A percentile compares a stretch with the other conserved stretches of the same genome.
Evolutionary conservation across 2,329 filamentous ascomycete genomes (phyloP).

Genomic region (Delphinella strobiligena): DNA sequence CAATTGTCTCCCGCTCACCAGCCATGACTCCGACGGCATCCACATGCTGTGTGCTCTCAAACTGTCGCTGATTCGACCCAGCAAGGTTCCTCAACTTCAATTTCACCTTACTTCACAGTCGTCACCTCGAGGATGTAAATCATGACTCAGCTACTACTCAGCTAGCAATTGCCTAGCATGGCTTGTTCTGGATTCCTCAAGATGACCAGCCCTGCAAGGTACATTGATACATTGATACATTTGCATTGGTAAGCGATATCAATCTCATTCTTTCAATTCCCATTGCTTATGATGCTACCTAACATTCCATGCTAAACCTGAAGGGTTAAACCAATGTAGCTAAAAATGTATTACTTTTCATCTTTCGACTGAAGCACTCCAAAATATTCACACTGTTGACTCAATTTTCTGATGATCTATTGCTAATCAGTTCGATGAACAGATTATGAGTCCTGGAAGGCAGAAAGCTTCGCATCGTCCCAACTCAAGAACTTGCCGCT

Average conservation of each 20-base stretch:
- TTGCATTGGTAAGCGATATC: background rate
- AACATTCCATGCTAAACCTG: constrained; percentile 71
- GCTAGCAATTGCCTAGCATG: too few species aligned
- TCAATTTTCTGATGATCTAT: too few species aligned
- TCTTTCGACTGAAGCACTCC: constrained; percentile 59
- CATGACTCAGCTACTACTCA: background rate
- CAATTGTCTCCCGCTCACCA: too few species aligned
- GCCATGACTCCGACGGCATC: too few species aligned
- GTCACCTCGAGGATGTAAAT: background rate
- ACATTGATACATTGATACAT: too few species aligned
- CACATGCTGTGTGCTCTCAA: too few species aligned
- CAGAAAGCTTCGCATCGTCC: constrained; percentile 40
- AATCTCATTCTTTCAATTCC: background rate
- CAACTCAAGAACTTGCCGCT: constrained; percentile 63
- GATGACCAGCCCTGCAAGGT: too few species aligned
- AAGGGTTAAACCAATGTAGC: constrained; percentile 51
- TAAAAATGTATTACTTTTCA: constrained; percentile 62
- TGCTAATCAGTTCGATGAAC: too few species aligned
- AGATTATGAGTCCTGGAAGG: constrained; percentile 36
- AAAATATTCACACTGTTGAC: background rate
- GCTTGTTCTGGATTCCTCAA: too few species aligned
- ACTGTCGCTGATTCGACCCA: too few species aligned
- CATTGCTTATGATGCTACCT: constrained; percentile 48
- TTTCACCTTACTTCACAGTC: background rate
- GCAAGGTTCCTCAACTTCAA: too few species aligned